Percentiles rank a stretch among this genome's conserved stretches.
Conservation (phyloP, 2,329 filamentous ascomycete species). For the Bipolaris gigantea region DNA sequence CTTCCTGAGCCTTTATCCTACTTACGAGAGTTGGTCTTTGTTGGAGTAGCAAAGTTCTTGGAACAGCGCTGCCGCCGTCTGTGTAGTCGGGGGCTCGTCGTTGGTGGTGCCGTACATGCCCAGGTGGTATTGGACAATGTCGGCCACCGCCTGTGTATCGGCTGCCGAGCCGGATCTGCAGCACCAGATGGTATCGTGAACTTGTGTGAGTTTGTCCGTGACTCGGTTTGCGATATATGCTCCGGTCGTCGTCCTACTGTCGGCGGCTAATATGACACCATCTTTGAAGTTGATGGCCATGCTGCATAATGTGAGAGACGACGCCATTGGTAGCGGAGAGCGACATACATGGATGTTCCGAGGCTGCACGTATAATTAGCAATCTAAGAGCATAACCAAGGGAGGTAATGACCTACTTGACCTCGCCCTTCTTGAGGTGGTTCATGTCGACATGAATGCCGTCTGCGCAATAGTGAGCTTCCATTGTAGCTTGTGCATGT, state of each 20-base stretch:
- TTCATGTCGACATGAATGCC: constrained; percentile 99
- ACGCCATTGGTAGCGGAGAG: constrained; percentile 20
- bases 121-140: constrained; percentile 96
- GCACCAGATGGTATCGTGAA: constrained; percentile 99
- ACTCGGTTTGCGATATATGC: constrained; percentile 99
- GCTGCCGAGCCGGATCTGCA: constrained; percentile 96
- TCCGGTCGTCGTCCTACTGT: constrained; percentile 95
- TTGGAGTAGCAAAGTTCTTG: constrained; percentile 98
- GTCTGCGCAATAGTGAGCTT: constrained; percentile 63
- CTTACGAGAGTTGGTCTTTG: constrained; percentile 88
- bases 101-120: constrained; percentile 90
- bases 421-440: constrained; percentile 95
- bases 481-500: constrained; percentile 8
- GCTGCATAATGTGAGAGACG: constrained; percentile 52
- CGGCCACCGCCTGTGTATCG: constrained; percentile 95
- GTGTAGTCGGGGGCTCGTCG: constrained; percentile 86
- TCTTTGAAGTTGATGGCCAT: constrained; percentile 99
- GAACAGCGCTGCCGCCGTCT: constrained; percentile 93
- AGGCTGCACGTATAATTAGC: constrained; percentile 59
- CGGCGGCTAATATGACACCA: constrained; percentile 95
- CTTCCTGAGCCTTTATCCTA: constrained; percentile 12
- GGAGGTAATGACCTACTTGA: constrained; percentile 72
- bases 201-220: constrained; percentile 97
- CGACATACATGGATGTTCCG: constrained; percentile 90
- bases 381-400: background rate